Base-by-base conservation (phyloP, 495 filamentous ascomycete genomes). In the Apodospora peruviana region DNA sequence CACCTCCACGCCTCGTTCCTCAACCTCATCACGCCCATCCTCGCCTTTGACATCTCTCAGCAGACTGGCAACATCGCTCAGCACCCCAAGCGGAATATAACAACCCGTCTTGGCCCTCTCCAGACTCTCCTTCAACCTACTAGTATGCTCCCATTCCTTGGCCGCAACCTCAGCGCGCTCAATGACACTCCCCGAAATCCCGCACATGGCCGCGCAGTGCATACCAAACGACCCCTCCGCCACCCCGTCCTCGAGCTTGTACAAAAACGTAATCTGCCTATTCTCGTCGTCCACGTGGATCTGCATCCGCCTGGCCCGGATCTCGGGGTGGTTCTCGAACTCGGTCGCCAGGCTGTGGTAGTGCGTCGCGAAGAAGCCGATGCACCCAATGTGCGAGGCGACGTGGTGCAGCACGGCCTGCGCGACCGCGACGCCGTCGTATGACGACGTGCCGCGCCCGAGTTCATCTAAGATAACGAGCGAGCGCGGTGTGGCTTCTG, bases 121-220 rank as follows among this genome's bases (percentile, higher is more conserved):
- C 39, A 96, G 66, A 53, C 86, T 91, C 72, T 96, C 91, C 66
- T 86, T 90, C 42, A 96, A 71, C 16, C 87, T 74, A 47, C 85
- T 88, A 4, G 94, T 97, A 67, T 96, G 90, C 71, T 98, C 93
- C 88, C 94, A 98, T 58, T 87, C 85, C 58, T 78, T 84, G 12
- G 94, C 94, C n/a, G 94, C 94, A 18, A 77, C 75, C 64, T 97
- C 94, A 2, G 94, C 93, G 14, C 84, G 66, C 61, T 90, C 83
- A 38, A 99, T 86, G 24, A 99, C 85, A 58, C 82, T 83, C 36
- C 68, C 72, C 0, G 90, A 76, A 39, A 99, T 96, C 1, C 94
- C 94, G 52, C 94, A 99, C 93, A 97, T 99, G 29, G 87, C 81
- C 2, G 94, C 94, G 63, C 94, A 99, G 65, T 97, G 94, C 94